Evolutionary conservation across 23 red algal genomes (phyloP).

Genomic region (Gracilaria domingensis): DNA sequence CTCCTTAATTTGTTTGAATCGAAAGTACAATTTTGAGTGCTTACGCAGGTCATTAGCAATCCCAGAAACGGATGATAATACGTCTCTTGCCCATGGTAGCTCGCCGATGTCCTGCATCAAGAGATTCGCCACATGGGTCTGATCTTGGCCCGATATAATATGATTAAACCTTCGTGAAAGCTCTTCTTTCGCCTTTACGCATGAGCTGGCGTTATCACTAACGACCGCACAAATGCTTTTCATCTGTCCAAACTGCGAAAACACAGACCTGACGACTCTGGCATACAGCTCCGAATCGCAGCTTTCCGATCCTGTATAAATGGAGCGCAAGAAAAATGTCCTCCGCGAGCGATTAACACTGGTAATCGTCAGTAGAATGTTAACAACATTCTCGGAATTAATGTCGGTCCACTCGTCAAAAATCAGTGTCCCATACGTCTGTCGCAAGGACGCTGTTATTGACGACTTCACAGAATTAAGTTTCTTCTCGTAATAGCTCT

Average conservation of each 20-base stretch:
- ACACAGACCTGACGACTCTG: too few species aligned
- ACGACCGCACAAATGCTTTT: not conserved
- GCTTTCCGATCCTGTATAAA: not conserved
- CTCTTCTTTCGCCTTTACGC: not conserved
- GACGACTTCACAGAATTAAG: too few species aligned
- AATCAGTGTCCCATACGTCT: slow-evolving; percentile 31
- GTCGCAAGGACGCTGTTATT: too few species aligned
- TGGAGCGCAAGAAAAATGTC: slow-evolving; percentile 25
- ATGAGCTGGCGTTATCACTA: not conserved
- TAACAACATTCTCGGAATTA: not conserved
- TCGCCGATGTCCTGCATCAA: not conserved
- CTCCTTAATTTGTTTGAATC: not conserved
- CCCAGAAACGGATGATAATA: not conserved
- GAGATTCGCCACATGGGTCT: not conserved
- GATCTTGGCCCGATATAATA: not conserved
- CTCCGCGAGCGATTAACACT: not conserved
- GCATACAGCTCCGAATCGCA: not conserved
- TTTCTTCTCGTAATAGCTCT: too few species aligned
- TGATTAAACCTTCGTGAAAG: not conserved
- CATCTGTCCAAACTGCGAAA: not conserved
- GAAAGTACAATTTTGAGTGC: not conserved
- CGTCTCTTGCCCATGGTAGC: not conserved
- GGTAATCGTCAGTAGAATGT: not conserved
- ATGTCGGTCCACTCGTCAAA: slow-evolving; percentile 11
- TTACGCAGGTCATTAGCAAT: not conserved